Conservation (phyloP, 1,284 basidiomycete species). For the Microbotryomycetes sp. region DNA sequence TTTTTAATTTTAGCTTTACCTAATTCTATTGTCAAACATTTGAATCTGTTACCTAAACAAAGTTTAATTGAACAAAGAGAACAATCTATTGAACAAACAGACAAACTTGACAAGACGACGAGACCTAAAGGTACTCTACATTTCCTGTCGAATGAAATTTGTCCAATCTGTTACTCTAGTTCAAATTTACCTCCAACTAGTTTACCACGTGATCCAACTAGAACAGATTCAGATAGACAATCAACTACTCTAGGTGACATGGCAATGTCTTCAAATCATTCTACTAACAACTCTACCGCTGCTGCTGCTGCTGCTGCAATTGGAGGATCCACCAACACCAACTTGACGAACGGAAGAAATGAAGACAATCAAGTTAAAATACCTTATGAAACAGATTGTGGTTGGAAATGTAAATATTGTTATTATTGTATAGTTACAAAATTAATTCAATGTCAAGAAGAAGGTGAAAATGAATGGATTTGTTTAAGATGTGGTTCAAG, state of each 20-base stretch:
- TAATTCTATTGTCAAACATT: constrained; percentile 37
- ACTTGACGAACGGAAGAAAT: too few relatives aligned
- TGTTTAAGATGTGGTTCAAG: constrained; percentile 32
- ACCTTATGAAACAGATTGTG: constrained; percentile 34
- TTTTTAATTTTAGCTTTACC: constrained; percentile 34
- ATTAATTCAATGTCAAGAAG: constrained; percentile 25
- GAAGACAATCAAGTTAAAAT: constrained; percentile 25
- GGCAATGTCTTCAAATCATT: background rate
- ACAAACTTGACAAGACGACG: background rate
- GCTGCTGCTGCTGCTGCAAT: background rate
- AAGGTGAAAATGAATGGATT: constrained; percentile 26
- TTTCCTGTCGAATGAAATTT: constrained; percentile 41
- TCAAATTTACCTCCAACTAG: constrained; percentile 2
- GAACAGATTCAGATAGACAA: background rate
- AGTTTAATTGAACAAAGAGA: background rate
- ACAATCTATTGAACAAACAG: constrained; percentile 6
- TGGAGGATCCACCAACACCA: constrained; percentile 7
- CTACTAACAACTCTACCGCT: too few relatives aligned
- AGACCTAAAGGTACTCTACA: constrained; percentile 38
- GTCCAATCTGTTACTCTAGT: constrained; percentile 46
- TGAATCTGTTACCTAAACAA: constrained; percentile 24
- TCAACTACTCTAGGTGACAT: constrained; percentile 9
- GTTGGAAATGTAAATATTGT: constrained; percentile 32
- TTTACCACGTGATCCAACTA: constrained; percentile 1
- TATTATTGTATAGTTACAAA: constrained; percentile 36